phyloP scores from a whole-genome alignment of 2,329 filamentous ascomycete species.

The Pseudopyricularia cyperi region DNA sequence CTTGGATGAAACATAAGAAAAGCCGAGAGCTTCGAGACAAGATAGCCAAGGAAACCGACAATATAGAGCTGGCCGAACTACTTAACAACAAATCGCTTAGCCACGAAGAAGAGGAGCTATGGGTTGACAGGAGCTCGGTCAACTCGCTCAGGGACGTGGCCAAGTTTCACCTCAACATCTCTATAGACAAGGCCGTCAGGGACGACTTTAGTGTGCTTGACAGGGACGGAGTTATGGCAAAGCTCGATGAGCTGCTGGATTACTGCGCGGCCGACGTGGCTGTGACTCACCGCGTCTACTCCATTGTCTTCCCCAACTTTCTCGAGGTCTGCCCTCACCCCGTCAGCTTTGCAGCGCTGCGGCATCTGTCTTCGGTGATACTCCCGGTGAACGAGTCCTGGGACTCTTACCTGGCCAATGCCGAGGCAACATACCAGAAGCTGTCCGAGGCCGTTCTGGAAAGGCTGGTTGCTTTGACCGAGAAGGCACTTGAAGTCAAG shows the following conservation, averaged over 20 bases:
- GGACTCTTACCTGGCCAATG: constrained; percentile 71
- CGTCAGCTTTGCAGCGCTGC: constrained; percentile 87
- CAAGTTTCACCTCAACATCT: constrained; percentile 85
- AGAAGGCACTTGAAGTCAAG: constrained; percentile 67
- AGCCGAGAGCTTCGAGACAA: constrained; percentile 72
- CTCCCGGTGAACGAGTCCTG: constrained; percentile 80
- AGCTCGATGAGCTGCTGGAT: constrained; percentile 71
- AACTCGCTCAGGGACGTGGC: constrained; percentile 94
- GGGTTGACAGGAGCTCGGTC: constrained; percentile 87
- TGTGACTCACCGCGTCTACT: constrained; percentile 87
- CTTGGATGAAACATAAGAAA: constrained; percentile 96
- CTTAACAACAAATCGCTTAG: constrained; percentile 53
- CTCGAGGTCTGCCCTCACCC: constrained; percentile 86
- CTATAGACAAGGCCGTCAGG: constrained; percentile 78
- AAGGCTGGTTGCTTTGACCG: constrained; percentile 58
- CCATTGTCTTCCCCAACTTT: constrained; percentile 84
- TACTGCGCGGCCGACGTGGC: constrained; percentile 94
- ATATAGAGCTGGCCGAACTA: constrained; percentile 56
- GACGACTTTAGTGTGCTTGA: constrained; percentile 79
- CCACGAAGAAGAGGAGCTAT: constrained; percentile 86
- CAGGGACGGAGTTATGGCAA: constrained; percentile 53
- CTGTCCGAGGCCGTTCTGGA: constrained; percentile 68
- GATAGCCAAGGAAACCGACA: constrained; percentile 58
- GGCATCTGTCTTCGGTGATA: constrained; percentile 88
- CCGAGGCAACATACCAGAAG: constrained; percentile 71